A percentile compares a stretch with the other conserved stretches of the same genome.
phyloP scores from a whole-genome alignment of 1,284 basidiomycete genomes.

The Paramarasmius palmivorus region DNA sequence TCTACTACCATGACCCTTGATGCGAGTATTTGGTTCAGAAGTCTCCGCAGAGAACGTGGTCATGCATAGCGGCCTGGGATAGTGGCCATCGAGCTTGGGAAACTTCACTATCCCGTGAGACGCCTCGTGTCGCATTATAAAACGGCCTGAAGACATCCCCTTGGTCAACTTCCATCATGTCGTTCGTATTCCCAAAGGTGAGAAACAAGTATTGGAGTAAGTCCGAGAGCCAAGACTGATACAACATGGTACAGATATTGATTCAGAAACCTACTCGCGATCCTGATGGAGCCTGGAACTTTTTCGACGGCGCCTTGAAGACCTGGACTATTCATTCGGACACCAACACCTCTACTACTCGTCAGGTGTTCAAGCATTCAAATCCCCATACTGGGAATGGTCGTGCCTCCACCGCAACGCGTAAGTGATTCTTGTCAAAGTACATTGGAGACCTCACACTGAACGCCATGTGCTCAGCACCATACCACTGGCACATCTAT shows the following conservation, averaged over 20 bases:
- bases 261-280: conserved; percentile 22
- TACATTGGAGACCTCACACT: not conserved
- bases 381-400: conserved; percentile 27
- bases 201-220: not conserved
- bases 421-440: conserved; percentile 13
- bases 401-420: conserved; percentile 25
- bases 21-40: too few relatives aligned
- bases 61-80: too few relatives aligned
- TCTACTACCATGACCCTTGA: too few relatives aligned
- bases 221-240: not conserved
- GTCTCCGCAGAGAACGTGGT: too few relatives aligned
- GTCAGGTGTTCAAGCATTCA: conserved; percentile 26
- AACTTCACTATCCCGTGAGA: too few relatives aligned
- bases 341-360: conserved; percentile 22
- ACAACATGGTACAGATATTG: conserved; percentile 13
- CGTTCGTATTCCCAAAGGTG: conserved; percentile 17
- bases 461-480: conserved; percentile 17
- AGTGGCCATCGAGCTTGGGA: too few relatives aligned
- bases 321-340: conserved; percentile 21
- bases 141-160: not conserved
- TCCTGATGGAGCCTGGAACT: conserved; percentile 26
- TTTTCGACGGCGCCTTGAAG: conserved; percentile 28
- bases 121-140: not conserved
- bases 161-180: conserved; percentile 6
- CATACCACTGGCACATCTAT: conserved; percentile 30